Percentiles rank a stretch among this genome's conserved stretches.
Evolutionary conservation across 345 rosid species (phyloP).

Genomic region (Aquilaria malaccensis): DNA sequence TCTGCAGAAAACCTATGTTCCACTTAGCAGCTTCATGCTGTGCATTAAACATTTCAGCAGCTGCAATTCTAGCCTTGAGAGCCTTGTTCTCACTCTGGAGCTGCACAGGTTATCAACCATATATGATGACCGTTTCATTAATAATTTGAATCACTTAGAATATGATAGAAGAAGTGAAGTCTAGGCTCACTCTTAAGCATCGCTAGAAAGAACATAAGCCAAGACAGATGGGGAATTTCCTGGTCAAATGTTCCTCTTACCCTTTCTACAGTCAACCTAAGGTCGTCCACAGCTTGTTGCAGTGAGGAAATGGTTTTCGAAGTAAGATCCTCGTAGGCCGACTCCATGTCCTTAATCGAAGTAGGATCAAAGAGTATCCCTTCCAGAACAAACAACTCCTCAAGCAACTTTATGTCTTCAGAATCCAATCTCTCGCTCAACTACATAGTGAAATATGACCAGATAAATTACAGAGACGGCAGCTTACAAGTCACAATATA

Average conservation of each 20-base stretch:
- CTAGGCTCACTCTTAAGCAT: no score
- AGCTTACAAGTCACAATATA: neutral
- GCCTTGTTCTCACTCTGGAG: slow-evolving; percentile 37
- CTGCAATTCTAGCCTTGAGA: slow-evolving; percentile 32
- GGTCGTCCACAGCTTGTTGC: slow-evolving; percentile 49
- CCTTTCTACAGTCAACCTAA: slow-evolving; percentile 32
- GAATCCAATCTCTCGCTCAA: slow-evolving; percentile 50
- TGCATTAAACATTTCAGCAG: slow-evolving; percentile 16
- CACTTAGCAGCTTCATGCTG: slow-evolving; percentile 4
- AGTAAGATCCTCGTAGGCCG: slow-evolving; percentile 34
- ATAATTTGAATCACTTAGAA: neutral
- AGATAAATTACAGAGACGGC: slow-evolving; percentile 7
- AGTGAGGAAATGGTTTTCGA: slow-evolving; percentile 34
- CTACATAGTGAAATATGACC: slow-evolving; percentile 22
- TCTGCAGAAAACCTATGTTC: slow-evolving; percentile 11
- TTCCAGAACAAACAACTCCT: slow-evolving; percentile 52
- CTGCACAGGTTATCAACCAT: slow-evolving; percentile 26
- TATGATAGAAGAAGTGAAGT: no score
- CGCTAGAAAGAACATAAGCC: no score
- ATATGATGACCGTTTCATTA: neutral
- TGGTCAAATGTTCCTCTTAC: slow-evolving; percentile 24
- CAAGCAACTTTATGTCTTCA: slow-evolving; percentile 59
- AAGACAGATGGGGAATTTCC: neutral
- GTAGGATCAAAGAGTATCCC: slow-evolving; percentile 36
- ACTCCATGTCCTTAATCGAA: slow-evolving; percentile 39